These are phyloP conservation scores for Aphanomyces stellatus DNA, from an alignment of 352 stramenopile genomes.

Conservation along the genomic window DNA sequence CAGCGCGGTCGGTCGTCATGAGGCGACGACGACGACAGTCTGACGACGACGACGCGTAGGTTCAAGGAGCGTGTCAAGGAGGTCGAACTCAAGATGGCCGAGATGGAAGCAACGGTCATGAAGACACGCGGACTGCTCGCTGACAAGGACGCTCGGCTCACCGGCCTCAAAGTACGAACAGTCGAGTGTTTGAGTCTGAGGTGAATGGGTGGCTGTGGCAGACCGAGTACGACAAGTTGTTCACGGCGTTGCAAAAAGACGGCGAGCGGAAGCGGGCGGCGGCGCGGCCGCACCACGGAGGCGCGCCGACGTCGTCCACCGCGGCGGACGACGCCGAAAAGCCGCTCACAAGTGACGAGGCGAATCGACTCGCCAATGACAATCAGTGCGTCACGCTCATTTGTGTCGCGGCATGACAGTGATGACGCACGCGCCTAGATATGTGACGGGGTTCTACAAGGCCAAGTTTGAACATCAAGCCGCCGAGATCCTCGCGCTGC, in stretches of 20 bases:
- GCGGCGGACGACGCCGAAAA: too few species aligned
- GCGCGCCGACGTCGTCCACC: too few species aligned
- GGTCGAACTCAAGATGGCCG: not conserved
- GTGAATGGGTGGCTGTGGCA: too few species aligned
- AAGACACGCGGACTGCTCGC: slow-evolving; percentile 33
- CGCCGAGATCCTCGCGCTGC: slow-evolving; percentile 22
- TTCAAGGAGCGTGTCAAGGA: slow-evolving; percentile 10
- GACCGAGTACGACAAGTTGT: slow-evolving; percentile 66
- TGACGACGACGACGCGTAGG: not conserved
- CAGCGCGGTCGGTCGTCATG: not conserved
- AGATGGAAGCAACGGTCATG: slow-evolving; percentile 32
- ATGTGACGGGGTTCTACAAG: slow-evolving; percentile 55
- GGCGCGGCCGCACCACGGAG: not conserved
- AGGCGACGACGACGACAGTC: not conserved
- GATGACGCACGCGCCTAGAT: slow-evolving; percentile 11
- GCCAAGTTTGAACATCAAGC: slow-evolving; percentile 33
- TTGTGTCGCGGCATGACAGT: not conserved
- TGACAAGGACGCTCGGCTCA: slow-evolving; percentile 4
- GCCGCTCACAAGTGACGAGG: slow-evolving; percentile 3
- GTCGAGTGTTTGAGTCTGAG: slow-evolving; percentile 31
- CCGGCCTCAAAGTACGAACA: slow-evolving; percentile 51
- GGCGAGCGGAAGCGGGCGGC: not conserved
- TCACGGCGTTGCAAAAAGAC: slow-evolving; percentile 47
- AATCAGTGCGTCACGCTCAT: slow-evolving; percentile 28
- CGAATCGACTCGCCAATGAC: slow-evolving; percentile 30